phyloP scores from a whole-genome alignment of 257 asterid species.

The Nicotiana knightiana region DNA sequence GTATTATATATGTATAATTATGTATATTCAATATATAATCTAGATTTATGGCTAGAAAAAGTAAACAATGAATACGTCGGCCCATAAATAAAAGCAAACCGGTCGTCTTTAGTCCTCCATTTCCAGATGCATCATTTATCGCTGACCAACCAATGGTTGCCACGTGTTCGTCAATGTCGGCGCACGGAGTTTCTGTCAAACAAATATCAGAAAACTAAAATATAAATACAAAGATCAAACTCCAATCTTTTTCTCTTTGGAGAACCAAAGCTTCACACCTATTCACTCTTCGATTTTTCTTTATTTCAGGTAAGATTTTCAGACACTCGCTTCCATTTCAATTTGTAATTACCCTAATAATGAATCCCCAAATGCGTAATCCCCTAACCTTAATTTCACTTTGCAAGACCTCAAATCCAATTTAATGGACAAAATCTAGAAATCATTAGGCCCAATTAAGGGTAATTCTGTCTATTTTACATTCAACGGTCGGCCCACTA shows the following conservation, averaged over 20 bases:
- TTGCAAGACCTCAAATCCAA: constrained; percentile 46
- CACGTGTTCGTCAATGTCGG: too few relatives aligned
- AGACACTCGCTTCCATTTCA: neutral
- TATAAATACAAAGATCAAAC: neutral
- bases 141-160: too few relatives aligned
- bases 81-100: too few relatives aligned
- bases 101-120: too few relatives aligned
- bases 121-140: too few relatives aligned
- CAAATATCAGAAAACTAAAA: neutral
- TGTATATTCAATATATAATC: too few relatives aligned
- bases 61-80: too few relatives aligned
- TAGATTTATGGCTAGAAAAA: too few relatives aligned
- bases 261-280: neutral
- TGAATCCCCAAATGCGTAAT: constrained; percentile 22
- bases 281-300: neutral
- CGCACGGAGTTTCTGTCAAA: neutral
- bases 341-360: neutral
- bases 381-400: constrained; percentile 52
- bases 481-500: constrained; percentile 46
- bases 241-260: neutral
- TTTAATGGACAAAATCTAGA: constrained; percentile 26
- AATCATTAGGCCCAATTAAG: constrained; percentile 12
- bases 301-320: constrained; percentile 1
- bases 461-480: constrained; percentile 47
- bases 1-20: too few relatives aligned